Percentiles rank a stretch among this genome's conserved stretches.
Evolutionary conservation across 129 eudicot genomes (phyloP).

Genomic region (Ambrosia artemisiifolia): DNA sequence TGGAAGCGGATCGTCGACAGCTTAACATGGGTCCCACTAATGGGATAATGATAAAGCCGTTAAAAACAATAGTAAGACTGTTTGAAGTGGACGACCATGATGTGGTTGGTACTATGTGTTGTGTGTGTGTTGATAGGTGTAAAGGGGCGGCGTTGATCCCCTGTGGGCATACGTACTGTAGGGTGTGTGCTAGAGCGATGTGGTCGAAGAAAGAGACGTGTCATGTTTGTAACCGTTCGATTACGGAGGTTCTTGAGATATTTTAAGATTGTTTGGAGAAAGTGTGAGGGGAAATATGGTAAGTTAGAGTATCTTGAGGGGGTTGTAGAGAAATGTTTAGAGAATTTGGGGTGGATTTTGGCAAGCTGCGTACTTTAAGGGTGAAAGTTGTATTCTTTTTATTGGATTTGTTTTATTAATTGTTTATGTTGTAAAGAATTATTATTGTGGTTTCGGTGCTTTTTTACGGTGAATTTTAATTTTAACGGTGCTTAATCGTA

Average conservation of each 20-base stretch:
- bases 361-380: no score
- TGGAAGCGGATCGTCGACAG: conserved; percentile 44
- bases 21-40: conserved; percentile 15
- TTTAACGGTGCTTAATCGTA: no score
- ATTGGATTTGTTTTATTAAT: no score
- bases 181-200: conserved; percentile 46
- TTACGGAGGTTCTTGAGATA: conserved; percentile 49
- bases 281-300: conserved; percentile 3
- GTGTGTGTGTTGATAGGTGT: conserved; percentile 49
- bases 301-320: conserved; percentile 5
- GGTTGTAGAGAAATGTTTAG: not conserved
- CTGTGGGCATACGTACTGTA: conserved; percentile 61
- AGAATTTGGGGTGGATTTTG: no score
- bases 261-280: conserved; percentile 18
- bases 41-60: conserved; percentile 19
- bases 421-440: no score
- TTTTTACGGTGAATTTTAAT: no score
- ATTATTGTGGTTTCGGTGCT: no score
- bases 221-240: conserved; percentile 49
- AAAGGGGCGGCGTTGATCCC: conserved; percentile 59
- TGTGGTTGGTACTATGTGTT: conserved; percentile 31
- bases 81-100: conserved; percentile 26
- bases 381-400: no score
- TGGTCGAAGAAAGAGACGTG: conserved; percentile 50
- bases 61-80: conserved; percentile 44